Conservation (phyloP, 1,284 basidiomycete genomes). For the Moniliophthora roreri region DNA sequence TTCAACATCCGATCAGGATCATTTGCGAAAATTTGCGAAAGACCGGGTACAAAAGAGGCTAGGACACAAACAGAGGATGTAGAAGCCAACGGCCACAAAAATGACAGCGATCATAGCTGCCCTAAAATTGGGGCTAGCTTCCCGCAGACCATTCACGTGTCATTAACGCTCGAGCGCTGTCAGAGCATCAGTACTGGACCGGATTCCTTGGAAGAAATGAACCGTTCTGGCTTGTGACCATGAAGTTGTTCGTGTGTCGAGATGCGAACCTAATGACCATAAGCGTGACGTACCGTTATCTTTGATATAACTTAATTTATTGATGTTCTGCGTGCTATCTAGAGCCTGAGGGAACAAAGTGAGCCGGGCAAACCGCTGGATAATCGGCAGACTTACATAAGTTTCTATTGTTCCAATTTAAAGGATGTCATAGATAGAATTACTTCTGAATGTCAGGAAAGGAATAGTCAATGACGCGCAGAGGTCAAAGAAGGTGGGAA, state of each 20-base stretch:
- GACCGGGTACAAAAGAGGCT: not conserved
- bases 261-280: not conserved
- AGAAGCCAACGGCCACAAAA: not conserved
- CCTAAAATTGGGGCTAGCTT: not conserved
- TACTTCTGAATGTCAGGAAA: no score
- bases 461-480: no score
- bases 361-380: no score
- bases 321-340: no score
- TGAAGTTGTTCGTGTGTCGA: not conserved
- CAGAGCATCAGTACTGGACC: not conserved
- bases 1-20: not conserved
- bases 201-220: not conserved
- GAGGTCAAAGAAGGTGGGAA: no score
- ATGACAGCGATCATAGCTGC: conserved; percentile 2
- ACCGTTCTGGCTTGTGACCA: not conserved
- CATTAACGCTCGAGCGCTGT: conserved; percentile 4
- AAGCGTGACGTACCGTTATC: not conserved
- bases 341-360: no score
- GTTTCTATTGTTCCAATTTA: no score
- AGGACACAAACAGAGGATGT: not conserved
- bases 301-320: no score
- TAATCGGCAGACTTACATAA: no score
- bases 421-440: no score
- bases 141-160: not conserved
- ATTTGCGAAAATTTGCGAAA: no score